These are phyloP conservation scores for Suhomyces maxii DNA, from an alignment of 1,139 yeast genomes.

Conservation along the genomic window DNA sequence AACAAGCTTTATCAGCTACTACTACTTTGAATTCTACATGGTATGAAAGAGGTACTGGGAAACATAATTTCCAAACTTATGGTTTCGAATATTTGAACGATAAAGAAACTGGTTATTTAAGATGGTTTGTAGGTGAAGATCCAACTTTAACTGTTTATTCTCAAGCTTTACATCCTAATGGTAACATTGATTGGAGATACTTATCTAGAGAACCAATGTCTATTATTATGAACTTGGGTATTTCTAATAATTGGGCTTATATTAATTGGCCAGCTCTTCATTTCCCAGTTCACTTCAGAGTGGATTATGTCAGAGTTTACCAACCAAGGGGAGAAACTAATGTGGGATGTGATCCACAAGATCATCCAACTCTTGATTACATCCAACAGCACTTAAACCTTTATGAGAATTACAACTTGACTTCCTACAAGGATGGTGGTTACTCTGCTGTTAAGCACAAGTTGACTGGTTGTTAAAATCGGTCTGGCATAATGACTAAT, in stretches of 20 bases:
- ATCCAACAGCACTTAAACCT: slow-evolving; percentile 64
- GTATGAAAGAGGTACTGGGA: slow-evolving; percentile 55
- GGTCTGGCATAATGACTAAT: slow-evolving; percentile 6
- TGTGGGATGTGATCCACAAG: slow-evolving; percentile 74
- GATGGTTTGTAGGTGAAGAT: slow-evolving; percentile 77
- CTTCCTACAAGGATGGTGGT: slow-evolving; percentile 68
- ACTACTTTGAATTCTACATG: slow-evolving; percentile 70
- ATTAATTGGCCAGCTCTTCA: slow-evolving; percentile 71
- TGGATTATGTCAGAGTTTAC: slow-evolving; percentile 78
- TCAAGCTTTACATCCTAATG: slow-evolving; percentile 73
- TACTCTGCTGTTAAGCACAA: slow-evolving; percentile 58
- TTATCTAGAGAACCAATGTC: slow-evolving; percentile 88
- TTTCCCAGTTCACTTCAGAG: slow-evolving; percentile 67
- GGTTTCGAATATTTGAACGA: slow-evolving; percentile 79
- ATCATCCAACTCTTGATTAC: slow-evolving; percentile 72
- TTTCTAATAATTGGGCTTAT: slow-evolving; percentile 80
- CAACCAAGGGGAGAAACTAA: slow-evolving; percentile 58
- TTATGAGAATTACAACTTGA: slow-evolving; percentile 61
- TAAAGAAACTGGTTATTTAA: slow-evolving; percentile 63
- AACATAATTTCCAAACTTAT: slow-evolving; percentile 60
- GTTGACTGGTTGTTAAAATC: slow-evolving; percentile 23
- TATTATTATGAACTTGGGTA: slow-evolving; percentile 71
- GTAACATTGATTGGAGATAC: slow-evolving; percentile 74
- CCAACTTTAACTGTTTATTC: slow-evolving; percentile 66
- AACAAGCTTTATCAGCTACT: slow-evolving; percentile 78